These are phyloP conservation scores for Suillus paluster DNA, from an alignment of 768 basidiomycete genomes.

Conservation along the genomic window DNA sequence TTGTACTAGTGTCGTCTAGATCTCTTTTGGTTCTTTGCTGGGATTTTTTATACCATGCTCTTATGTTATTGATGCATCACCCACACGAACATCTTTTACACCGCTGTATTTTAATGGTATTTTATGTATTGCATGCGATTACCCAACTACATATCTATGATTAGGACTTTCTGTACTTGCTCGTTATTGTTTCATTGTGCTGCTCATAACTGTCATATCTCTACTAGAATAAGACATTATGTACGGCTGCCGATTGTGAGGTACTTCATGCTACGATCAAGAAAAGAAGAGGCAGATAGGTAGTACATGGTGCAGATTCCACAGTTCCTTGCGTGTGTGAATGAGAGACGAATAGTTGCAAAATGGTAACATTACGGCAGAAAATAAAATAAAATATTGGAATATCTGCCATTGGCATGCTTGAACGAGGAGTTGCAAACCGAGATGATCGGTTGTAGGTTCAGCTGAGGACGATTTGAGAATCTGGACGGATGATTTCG, in stretches of 20 bases:
- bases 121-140: conserved; percentile 4
- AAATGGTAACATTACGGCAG: neutral
- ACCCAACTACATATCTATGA: neutral
- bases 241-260: neutral
- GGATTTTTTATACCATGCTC: conserved; percentile 2
- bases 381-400: neutral
- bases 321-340: neutral
- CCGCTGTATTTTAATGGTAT: conserved; percentile 5
- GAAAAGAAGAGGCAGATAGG: neutral
- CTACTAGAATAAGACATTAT: conserved; percentile 2
- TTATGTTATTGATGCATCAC: neutral
- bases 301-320: neutral
- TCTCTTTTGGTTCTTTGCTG: neutral
- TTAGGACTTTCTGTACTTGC: neutral
- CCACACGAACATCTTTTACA: neutral
- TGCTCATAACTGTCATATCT: neutral
- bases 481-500: neutral
- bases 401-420: neutral
- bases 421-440: neutral
- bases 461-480: neutral
- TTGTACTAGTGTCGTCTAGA: neutral
- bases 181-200: neutral
- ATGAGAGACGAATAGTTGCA: neutral
- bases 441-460: neutral
- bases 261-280: neutral